Conservation (phyloP, 129 eudicot genomes). For the Mikania micrantha region DNA sequence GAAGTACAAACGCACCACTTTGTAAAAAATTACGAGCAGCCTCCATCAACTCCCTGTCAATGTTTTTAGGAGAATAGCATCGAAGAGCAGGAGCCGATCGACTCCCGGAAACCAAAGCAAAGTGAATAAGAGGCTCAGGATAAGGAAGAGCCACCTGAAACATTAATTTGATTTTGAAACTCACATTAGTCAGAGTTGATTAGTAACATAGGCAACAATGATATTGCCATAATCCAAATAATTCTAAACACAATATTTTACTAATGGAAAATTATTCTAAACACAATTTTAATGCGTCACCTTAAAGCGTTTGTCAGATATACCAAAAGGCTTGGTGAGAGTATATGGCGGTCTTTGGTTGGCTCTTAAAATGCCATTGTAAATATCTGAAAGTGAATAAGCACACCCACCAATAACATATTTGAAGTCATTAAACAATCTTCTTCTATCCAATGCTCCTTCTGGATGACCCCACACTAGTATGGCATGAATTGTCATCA, state of each 20-base stretch:
- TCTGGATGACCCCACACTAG: constrained; percentile 68
- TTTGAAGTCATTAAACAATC: constrained; percentile 50
- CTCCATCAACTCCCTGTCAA: constrained; percentile 54
- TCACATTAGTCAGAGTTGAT: neutral
- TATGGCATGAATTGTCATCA: constrained; percentile 73
- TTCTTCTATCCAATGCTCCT: constrained; percentile 66
- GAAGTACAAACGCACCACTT: constrained; percentile 47
- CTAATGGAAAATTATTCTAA: neutral
- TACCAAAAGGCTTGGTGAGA: constrained; percentile 48
- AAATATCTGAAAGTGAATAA: constrained; percentile 66
- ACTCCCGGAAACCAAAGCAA: constrained; percentile 53
- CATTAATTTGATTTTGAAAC: neutral
- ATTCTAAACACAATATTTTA: too few species aligned
- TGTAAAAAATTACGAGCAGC: constrained; percentile 46
- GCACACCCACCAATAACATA: constrained; percentile 73
- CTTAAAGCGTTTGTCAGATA: constrained; percentile 48
- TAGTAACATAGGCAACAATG: neutral
- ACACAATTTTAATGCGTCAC: constrained; percentile 22
- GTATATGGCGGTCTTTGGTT: constrained; percentile 70
- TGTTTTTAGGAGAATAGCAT: constrained; percentile 62
- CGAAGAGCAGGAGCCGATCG: constrained; percentile 66
- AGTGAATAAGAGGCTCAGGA: constrained; percentile 66
- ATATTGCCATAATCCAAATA: neutral
- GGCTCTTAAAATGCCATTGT: constrained; percentile 62
- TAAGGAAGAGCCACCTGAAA: constrained; percentile 55